Conservation (phyloP, 768 basidiomycete species). For the Lepiota brunneoincarnata region DNA sequence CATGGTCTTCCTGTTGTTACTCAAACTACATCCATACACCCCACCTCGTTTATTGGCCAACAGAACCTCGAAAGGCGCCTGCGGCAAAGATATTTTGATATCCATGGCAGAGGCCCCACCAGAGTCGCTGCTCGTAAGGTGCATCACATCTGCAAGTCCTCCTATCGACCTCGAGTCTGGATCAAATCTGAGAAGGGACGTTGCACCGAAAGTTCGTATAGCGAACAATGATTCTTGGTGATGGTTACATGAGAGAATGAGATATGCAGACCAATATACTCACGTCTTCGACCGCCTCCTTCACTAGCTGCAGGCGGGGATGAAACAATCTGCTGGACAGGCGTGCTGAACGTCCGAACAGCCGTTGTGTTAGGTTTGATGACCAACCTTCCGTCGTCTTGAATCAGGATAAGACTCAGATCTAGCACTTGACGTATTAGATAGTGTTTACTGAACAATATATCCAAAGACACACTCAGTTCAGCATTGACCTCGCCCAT, state of each 20-base stretch:
- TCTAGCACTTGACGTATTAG: conserved; percentile 32
- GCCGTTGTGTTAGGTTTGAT: conserved; percentile 42
- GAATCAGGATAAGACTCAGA: conserved; percentile 39
- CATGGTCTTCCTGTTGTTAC: conserved; percentile 36
- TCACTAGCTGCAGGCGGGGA: conserved; percentile 15
- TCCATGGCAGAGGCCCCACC: conserved; percentile 45
- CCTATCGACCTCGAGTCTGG: conserved; percentile 1
- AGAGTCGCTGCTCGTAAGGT: conserved; percentile 35
- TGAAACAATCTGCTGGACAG: conserved; percentile 62
- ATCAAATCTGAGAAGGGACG: conserved; percentile 36
- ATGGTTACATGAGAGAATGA: background rate
- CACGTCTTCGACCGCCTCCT: background rate
- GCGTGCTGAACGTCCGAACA: conserved; percentile 53
- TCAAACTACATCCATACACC: conserved; percentile 45
- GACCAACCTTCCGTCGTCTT: conserved; percentile 21
- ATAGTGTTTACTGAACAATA: background rate
- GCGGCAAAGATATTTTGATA: conserved; percentile 34
- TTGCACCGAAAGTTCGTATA: conserved; percentile 46
- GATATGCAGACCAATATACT: background rate
- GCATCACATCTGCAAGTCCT: conserved; percentile 28
- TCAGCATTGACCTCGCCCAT: conserved; percentile 58
- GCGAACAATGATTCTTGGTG: conserved; percentile 30
- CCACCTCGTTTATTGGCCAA: conserved; percentile 49
- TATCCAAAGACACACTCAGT: conserved; percentile 48
- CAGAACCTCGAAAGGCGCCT: conserved; percentile 29